Conservation (phyloP, 2,329 filamentous ascomycete genomes). For the Venturia pyrina region DNA sequence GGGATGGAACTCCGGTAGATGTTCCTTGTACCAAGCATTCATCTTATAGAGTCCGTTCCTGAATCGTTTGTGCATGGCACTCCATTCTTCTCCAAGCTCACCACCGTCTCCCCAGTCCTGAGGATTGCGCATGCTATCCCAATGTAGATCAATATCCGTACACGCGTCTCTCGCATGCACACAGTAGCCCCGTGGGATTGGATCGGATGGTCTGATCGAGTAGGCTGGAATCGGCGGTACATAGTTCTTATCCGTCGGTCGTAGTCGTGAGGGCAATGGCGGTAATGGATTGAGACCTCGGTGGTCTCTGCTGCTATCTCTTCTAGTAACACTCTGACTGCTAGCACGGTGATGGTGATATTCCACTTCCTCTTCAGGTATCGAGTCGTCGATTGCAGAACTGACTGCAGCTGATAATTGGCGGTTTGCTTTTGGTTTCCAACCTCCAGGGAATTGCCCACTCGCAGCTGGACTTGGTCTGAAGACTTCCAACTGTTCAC, state of each 20-base stretch:
- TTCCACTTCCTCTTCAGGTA: background rate
- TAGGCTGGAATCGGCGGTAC: constrained; percentile 70
- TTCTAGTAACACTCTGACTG: constrained; percentile 1
- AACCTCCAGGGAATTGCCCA: constrained; percentile 46
- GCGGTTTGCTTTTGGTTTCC: constrained; percentile 25
- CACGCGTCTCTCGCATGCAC: constrained; percentile 84
- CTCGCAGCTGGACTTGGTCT: constrained; percentile 29
- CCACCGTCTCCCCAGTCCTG: constrained; percentile 83
- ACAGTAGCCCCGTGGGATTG: constrained; percentile 81
- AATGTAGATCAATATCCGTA: constrained; percentile 80
- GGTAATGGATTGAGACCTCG: constrained; percentile 3
- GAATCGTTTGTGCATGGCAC: constrained; percentile 86
- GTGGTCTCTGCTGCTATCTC: constrained; percentile 4
- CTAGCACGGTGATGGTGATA: constrained; percentile 7
- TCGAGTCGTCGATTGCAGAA: constrained; percentile 11
- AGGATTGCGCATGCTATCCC: constrained; percentile 79
- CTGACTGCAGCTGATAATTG: constrained; percentile 16
- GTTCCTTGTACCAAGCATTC: constrained; percentile 67
- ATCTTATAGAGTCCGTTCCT: constrained; percentile 67
- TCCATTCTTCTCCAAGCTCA: constrained; percentile 87
- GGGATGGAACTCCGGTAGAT: constrained; percentile 30
- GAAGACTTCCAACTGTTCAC: constrained; percentile 48
- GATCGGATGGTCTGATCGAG: constrained; percentile 67
- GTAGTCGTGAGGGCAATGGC: constrained; percentile 5
- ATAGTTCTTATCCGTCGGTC: constrained; percentile 40